Evolutionary conservation across 768 basidiomycete species (phyloP).

Genomic region (Suillus discolor): DNA sequence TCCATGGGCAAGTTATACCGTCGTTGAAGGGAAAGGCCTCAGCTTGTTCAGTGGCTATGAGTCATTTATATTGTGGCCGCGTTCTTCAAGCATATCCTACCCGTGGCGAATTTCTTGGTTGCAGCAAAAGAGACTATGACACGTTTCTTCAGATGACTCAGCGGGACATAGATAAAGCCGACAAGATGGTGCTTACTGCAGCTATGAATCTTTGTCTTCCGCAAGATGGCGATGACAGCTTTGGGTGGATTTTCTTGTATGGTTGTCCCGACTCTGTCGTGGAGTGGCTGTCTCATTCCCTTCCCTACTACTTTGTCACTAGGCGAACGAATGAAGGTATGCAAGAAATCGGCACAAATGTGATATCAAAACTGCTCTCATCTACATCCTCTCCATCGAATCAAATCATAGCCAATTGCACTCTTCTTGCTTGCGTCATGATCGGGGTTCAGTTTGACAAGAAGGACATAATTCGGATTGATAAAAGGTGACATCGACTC

Average conservation of each 20-base stretch:
- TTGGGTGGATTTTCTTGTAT: accelerated
- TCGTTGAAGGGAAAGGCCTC: not conserved
- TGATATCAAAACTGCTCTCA: not conserved
- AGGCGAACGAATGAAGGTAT: not conserved
- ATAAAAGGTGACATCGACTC: not conserved
- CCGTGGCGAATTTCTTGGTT: not conserved
- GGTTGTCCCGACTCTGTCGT: not conserved
- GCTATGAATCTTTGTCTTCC: not conserved
- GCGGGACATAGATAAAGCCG: accelerated
- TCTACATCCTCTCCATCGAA: not conserved
- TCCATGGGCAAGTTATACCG: not conserved
- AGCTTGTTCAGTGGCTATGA: not conserved
- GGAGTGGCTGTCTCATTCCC: not conserved
- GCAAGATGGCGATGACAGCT: not conserved
- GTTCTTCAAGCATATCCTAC: not conserved
- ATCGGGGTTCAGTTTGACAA: not conserved
- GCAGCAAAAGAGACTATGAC: not conserved
- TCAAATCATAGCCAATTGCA: not conserved
- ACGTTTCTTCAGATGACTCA: accelerated
- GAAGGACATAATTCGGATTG: not conserved
- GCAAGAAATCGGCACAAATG: not conserved
- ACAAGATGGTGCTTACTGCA: not conserved
- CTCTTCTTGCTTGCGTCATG: not conserved
- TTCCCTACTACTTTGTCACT: not conserved
- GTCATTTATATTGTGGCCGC: not conserved